phyloP scores from a whole-genome alignment of 768 basidiomycete genomes.

The Suillus occidentalis region DNA sequence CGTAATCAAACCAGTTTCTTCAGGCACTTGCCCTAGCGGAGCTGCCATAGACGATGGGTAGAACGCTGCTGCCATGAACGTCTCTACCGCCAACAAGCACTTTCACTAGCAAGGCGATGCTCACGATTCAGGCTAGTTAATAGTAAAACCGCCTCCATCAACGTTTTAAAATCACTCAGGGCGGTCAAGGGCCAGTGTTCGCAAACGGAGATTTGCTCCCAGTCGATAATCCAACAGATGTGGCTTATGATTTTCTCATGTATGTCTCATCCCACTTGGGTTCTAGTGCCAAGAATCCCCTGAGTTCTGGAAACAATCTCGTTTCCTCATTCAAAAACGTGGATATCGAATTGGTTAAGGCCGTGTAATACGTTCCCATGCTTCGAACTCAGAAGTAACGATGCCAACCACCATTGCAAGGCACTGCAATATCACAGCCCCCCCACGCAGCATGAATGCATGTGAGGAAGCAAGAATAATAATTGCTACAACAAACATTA shows the following conservation, averaged over 20 bases:
- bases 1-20: constrained; percentile 44
- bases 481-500: neutral
- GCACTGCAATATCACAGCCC: neutral
- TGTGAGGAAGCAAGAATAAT: constrained; percentile 1
- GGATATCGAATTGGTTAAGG: neutral
- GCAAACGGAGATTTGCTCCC: constrained; percentile 4
- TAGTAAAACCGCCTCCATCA: constrained; percentile 17
- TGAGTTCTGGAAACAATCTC: neutral
- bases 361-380: neutral
- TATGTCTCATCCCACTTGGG: neutral
- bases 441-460: neutral
- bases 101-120: constrained; percentile 21
- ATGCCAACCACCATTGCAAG: neutral
- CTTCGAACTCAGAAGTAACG: neutral
- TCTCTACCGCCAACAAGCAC: constrained; percentile 15
- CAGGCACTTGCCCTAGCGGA: constrained; percentile 50
- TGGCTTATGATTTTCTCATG: neutral
- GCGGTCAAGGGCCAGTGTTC: neutral
- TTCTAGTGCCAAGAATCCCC: neutral
- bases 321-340: neutral
- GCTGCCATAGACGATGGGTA: constrained; percentile 51
- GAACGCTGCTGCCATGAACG: constrained; percentile 28
- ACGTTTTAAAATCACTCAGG: constrained; percentile 14
- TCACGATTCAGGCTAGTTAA: constrained; percentile 7
- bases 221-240: neutral